A percentile compares a stretch with the other conserved stretches of the same genome.
Evolutionary conservation across 805 yeast genomes (phyloP).

Genomic region (Yarrowia divulgata): DNA sequence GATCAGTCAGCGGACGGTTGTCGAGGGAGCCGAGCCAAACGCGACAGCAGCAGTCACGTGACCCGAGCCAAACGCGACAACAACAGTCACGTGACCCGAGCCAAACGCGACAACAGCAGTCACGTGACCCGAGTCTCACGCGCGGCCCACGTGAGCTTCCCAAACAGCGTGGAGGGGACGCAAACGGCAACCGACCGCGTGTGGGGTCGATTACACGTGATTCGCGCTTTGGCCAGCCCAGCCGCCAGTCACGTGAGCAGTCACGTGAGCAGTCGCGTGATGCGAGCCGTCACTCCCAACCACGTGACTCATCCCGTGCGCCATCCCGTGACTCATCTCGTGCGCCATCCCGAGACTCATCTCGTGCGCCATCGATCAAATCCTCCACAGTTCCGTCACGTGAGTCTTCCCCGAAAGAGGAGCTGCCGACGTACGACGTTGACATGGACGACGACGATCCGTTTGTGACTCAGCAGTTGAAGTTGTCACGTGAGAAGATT

Average conservation of each 20-base stretch:
- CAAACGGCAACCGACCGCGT: background rate
- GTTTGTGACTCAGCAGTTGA: constrained; percentile 9
- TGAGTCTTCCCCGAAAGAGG: background rate
- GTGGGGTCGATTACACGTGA: background rate
- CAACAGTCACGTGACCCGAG: background rate
- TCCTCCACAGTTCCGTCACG: no score
- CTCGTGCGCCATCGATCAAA: background rate
- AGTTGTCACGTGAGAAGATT: background rate
- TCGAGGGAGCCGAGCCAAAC: background rate
- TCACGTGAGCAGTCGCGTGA: background rate
- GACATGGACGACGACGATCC: constrained; percentile 28
- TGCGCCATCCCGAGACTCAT: background rate
- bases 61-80: background rate
- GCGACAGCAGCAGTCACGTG: no score
- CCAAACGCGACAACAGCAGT: background rate
- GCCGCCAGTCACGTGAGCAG: no score
- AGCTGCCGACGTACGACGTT: background rate
- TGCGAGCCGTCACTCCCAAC: background rate
- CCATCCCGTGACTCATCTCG: constrained; percentile 2
- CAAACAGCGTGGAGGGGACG: background rate
- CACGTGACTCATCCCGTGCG: background rate
- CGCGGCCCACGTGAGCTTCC: constrained; percentile 3
- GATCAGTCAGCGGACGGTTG: background rate
- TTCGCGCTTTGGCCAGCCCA: no score
- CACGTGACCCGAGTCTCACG: constrained; percentile 4